A percentile compares a stretch with the other conserved stretches of the same genome.
Conservation (phyloP, 495 filamentous ascomycete species). For the Hypomontagnella submonticulosa region DNA sequence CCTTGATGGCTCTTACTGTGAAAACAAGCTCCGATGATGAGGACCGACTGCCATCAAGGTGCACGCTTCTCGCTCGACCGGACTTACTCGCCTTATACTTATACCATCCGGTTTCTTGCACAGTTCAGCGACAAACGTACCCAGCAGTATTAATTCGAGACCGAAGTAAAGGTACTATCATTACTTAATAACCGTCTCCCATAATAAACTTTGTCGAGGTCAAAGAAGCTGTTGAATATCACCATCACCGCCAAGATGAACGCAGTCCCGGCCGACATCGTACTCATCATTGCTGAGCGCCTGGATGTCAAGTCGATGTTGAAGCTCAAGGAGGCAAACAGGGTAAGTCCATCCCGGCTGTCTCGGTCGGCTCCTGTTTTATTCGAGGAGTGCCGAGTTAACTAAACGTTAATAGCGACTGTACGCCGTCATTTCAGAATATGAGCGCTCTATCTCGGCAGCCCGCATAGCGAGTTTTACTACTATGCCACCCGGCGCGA, state of each 20-base stretch:
- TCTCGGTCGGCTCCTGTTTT: too few relatives aligned
- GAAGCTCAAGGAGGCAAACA: constrained; percentile 36
- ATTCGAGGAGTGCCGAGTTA: neutral
- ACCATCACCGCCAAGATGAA: constrained; percentile 12
- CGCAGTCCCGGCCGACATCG: constrained; percentile 24
- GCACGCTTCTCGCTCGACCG: neutral
- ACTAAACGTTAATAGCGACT: constrained; percentile 9
- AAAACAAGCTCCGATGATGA: constrained; percentile 2
- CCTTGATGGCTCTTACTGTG: constrained; percentile 25
- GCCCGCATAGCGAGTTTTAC: constrained; percentile 5
- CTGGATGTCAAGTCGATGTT: constrained; percentile 35
- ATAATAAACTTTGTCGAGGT: too few relatives aligned
- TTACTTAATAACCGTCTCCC: too few relatives aligned
- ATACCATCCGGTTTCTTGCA: too few relatives aligned
- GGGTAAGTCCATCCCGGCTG: constrained; percentile 10
- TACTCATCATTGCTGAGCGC: constrained; percentile 43
- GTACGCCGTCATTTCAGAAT: constrained; percentile 4
- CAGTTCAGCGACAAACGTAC: too few relatives aligned
- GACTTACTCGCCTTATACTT: constrained; percentile 1
- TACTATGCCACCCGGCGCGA: constrained; percentile 19
- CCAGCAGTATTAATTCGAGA: too few relatives aligned
- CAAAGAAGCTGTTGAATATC: neutral
- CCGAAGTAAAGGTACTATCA: too few relatives aligned
- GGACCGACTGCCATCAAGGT: constrained; percentile 28
- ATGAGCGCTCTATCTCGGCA: constrained; percentile 44